Percentiles rank a stretch among this genome's conserved stretches.
These are phyloP conservation scores for Asclepias syriaca DNA, from an alignment of 257 asterid species.

Conservation along the genomic window DNA sequence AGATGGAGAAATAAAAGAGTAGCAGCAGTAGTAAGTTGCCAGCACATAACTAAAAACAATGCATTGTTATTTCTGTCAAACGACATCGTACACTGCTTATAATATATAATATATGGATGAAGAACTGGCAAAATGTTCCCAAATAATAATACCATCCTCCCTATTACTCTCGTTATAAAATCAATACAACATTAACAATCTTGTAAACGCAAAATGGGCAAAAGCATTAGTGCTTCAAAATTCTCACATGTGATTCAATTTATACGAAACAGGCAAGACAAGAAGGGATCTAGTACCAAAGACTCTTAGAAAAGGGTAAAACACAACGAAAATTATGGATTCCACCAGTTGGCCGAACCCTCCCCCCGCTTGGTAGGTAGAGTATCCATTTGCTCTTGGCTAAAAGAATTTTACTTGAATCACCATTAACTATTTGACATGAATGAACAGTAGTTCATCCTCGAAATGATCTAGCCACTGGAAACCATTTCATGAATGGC, in stretches of 20 bases:
- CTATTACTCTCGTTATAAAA: not conserved
- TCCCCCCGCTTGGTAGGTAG: too few relatives aligned
- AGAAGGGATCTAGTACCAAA: not conserved
- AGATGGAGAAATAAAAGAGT: not conserved
- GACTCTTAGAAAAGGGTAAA: not conserved
- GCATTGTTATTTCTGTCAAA: not conserved
- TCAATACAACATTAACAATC: not conserved
- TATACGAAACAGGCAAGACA: not conserved
- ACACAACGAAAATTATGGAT: not conserved
- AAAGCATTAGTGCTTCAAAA: not conserved
- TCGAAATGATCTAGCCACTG: constrained; percentile 49
- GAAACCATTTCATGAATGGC: constrained; percentile 95
- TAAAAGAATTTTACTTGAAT: not conserved
- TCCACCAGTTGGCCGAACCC: constrained; percentile 10
- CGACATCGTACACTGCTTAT: not conserved
- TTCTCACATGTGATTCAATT: not conserved
- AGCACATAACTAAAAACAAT: not conserved
- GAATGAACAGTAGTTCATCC: not conserved
- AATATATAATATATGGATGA: not conserved
- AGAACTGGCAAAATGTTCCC: not conserved
- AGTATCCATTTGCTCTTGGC: not conserved
- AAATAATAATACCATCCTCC: not conserved
- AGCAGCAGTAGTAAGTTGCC: not conserved
- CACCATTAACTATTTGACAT: constrained; percentile 10
- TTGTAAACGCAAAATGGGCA: not conserved